Conservation (phyloP, 23 red algal genomes). For the Chondrus crispus region DNA sequence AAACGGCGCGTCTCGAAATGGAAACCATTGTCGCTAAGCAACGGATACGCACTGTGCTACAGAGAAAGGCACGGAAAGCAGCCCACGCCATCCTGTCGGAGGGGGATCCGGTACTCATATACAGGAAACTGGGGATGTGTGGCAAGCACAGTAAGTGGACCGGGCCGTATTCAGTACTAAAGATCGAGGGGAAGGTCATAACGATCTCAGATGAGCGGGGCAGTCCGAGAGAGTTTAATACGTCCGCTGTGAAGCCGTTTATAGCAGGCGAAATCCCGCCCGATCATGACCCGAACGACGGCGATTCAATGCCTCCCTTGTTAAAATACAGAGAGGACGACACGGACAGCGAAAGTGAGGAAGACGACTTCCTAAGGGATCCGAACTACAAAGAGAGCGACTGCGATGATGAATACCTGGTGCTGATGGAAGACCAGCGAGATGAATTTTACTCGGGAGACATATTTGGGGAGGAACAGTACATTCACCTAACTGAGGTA, state of each 20-base stretch:
- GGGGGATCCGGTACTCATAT: background rate
- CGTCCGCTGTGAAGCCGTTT: background rate
- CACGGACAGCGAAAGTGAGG: no score
- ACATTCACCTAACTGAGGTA: background rate
- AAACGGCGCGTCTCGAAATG: conserved; percentile 1
- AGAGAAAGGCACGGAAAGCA: background rate
- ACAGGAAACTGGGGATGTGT: background rate
- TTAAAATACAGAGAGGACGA: no score
- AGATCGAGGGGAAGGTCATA: background rate
- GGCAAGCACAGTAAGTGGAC: background rate
- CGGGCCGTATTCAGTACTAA: background rate
- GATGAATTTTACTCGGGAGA: background rate
- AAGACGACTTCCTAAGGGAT: no score
- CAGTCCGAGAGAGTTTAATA: background rate
- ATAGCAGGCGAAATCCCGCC: no score
- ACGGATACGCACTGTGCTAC: background rate
- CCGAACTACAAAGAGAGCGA: no score
- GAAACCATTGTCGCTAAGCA: background rate
- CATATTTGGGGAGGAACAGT: background rate
- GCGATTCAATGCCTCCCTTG: no score
- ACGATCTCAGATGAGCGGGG: background rate
- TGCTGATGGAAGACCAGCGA: no score
- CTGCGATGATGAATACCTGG: no score
- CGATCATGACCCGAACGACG: no score
- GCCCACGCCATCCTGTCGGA: background rate